phyloP scores from a whole-genome alignment of 345 rosid genomes.

The Aegle marmelos region DNA sequence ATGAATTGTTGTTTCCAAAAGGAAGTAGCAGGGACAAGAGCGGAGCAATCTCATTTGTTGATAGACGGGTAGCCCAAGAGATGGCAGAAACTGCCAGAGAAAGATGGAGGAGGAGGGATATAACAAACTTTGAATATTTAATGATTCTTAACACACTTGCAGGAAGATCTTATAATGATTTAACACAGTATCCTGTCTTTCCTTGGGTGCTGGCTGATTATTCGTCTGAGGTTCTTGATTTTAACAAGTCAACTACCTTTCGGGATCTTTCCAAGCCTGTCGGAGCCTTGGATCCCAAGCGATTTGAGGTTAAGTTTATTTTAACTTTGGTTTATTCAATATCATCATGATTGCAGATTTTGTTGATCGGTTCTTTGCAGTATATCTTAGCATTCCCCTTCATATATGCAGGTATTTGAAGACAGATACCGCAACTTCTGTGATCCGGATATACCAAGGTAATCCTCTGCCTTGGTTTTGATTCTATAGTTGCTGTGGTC shows the following conservation, averaged over 20 bases:
- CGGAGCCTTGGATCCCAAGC: slow-evolving; percentile 84
- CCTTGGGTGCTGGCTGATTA: slow-evolving; percentile 97
- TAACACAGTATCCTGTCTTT: slow-evolving; percentile 94
- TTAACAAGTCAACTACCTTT: slow-evolving; percentile 88
- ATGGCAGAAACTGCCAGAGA: slow-evolving; percentile 96
- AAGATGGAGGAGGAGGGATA: slow-evolving; percentile 94
- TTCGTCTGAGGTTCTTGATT: slow-evolving; percentile 85
- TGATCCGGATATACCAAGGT: slow-evolving; percentile 99
- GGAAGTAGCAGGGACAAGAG: slow-evolving; percentile 80
- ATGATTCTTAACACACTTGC: slow-evolving; percentile 91
- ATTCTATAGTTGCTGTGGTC: neutral
- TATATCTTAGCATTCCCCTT: slow-evolving; percentile 18
- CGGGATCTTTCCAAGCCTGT: slow-evolving; percentile 98
- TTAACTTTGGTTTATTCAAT: neutral
- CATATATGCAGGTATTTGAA: slow-evolving; percentile 67
- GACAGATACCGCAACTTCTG: slow-evolving; percentile 88
- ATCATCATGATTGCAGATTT: neutral
- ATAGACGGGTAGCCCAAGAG: slow-evolving; percentile 81
- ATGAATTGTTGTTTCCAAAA: slow-evolving; percentile 79
- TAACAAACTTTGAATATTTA: slow-evolving; percentile 90
- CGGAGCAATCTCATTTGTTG: slow-evolving; percentile 74
- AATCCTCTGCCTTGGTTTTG: slow-evolving; percentile 16
- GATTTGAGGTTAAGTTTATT: slow-evolving; percentile 74
- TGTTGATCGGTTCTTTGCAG: slow-evolving; percentile 8
- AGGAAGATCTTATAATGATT: slow-evolving; percentile 95